These are phyloP conservation scores for Mycena floridula DNA, from an alignment of 768 basidiomycete genomes.

Conservation along the genomic window DNA sequence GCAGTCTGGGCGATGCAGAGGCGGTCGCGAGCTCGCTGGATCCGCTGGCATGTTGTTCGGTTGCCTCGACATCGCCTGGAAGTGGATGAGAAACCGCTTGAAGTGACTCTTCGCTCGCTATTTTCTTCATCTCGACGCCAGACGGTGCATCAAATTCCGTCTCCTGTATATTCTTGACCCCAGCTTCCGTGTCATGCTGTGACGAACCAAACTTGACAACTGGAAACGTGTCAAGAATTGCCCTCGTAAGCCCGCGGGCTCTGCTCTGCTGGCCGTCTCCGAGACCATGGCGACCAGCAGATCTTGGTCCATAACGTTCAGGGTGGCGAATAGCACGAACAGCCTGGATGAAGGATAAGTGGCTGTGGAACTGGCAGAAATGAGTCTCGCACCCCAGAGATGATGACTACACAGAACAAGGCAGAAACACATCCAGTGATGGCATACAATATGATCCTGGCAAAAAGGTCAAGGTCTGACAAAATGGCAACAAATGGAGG, in stretches of 20 bases:
- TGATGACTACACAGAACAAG: constrained; percentile 78
- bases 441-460: constrained; percentile 77
- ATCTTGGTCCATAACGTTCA: constrained; percentile 83
- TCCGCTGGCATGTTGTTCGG: neutral
- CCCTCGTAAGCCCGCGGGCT: constrained; percentile 81
- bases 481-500: constrained; percentile 13
- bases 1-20: neutral
- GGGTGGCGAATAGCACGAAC: constrained; percentile 82
- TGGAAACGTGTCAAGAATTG: constrained; percentile 94
- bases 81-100: neutral
- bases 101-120: too few species aligned
- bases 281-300: constrained; percentile 25
- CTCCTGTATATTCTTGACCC: neutral
- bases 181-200: neutral
- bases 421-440: constrained; percentile 87
- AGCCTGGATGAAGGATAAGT: constrained; percentile 39
- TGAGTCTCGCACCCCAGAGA: constrained; percentile 59
- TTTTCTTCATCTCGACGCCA: neutral
- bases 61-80: neutral
- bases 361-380: constrained; percentile 1
- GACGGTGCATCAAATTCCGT: neutral
- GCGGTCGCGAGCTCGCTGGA: neutral
- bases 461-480: neutral
- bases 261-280: constrained; percentile 53
- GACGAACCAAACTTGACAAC: constrained; percentile 73